Percentiles rank a stretch among this genome's conserved stretches.
These are phyloP conservation scores for Leersia perrieri DNA, from an alignment of 176 grass and related monocot species.

Conservation along the genomic window DNA sequence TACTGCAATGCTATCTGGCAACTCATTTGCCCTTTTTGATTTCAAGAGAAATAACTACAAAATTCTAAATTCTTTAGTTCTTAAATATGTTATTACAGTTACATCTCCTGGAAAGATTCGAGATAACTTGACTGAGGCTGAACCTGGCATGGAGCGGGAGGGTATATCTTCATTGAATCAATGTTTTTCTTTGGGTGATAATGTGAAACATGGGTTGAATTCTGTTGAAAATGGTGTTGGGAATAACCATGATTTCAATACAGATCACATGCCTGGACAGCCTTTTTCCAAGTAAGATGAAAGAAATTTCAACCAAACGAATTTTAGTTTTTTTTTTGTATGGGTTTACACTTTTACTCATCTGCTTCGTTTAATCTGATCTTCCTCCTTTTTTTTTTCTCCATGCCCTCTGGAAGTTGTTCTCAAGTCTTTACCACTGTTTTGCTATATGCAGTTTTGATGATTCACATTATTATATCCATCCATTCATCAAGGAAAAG, in stretches of 20 bases:
- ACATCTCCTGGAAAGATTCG: constrained; percentile 28
- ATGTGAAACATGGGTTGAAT: constrained; percentile 24
- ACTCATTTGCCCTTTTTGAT: background rate
- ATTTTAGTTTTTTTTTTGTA: constrained; percentile 11
- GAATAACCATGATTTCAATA: constrained; percentile 11
- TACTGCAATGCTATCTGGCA: constrained; percentile 32
- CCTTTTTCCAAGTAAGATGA: constrained; percentile 50
- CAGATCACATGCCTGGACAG: constrained; percentile 25
- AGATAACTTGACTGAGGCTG: constrained; percentile 24
- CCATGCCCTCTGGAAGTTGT: constrained; percentile 2
- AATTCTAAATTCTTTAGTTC: constrained; percentile 21
- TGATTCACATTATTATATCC: constrained; percentile 63
- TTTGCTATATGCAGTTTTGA: constrained; percentile 55
- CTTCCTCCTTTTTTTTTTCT: background rate
- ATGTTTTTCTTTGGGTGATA: constrained; percentile 29
- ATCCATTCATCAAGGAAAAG: constrained; percentile 84
- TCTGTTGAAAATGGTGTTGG: constrained; percentile 47
- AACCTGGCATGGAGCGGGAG: constrained; percentile 4
- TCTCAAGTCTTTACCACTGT: constrained; percentile 18
- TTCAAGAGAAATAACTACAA: background rate
- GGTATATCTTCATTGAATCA: constrained; percentile 35
- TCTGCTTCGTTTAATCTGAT: constrained; percentile 3
- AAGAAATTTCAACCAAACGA: constrained; percentile 21
- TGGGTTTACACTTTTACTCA: background rate
- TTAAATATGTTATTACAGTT: constrained; percentile 52